Base-by-base conservation (phyloP, 2,329 filamentous ascomycete genomes). In the Elsinoe perseae region DNA sequence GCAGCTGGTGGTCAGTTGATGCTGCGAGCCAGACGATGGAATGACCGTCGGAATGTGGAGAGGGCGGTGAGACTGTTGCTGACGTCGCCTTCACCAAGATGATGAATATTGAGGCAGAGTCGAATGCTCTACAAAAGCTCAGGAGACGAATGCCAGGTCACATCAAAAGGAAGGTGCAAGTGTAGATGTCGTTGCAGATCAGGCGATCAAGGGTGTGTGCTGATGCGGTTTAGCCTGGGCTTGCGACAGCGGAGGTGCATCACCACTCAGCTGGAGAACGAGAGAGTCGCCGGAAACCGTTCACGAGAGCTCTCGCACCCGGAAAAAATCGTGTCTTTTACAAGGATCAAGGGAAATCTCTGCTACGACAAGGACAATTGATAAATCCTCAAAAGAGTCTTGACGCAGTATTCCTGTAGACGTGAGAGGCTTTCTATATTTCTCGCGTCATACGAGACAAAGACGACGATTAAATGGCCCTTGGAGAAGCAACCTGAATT, bases 161-260 rank as follows among this genome's bases (percentile, higher is more conserved):
- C 48, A 52, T 27, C 28, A 52, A 36, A 52, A 30, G 48, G 18
- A 52, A 36, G 48, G 48, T 52, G 48, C 48, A 36, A 30, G 48
- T 36, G 48, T 27, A 52, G 48, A 36, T 52, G 48, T 52, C 23
- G 48, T 52, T 52, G 48, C 30, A 52, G 48, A 52, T 52, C 48
- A 52, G 48, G 48, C 48, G 48, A 52, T 52, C 48, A 34, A 52
- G 30, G 48, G 48, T 16, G 48, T 36, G 12, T 43, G 8, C 48
- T 52, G 27, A 52, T 52, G 28, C 23, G 48, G 48, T 52, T 48
- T 36, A 52, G 48, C 18, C 48, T 52, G 43, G 43, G 43, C 43
- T 25, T 25, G 43, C 43, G 43, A 30, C 21, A 48, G 32, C 32
- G 32, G 32, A 36, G 32, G 32, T 12, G 32, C 32, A 36, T 36